Conservation (phyloP, 495 filamentous ascomycete species). For the Rhypophila decipiens region DNA sequence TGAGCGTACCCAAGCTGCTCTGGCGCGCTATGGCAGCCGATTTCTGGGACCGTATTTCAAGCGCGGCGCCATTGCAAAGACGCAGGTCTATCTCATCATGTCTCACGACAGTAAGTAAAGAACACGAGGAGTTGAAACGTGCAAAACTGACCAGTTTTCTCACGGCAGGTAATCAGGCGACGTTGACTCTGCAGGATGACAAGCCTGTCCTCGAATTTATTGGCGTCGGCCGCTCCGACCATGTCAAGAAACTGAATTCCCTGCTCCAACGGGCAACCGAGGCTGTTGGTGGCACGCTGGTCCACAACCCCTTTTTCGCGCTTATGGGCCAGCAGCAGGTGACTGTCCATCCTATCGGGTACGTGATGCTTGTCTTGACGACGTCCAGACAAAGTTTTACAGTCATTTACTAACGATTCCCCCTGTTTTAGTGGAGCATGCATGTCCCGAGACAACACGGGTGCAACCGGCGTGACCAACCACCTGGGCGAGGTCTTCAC, state of each 20-base stretch:
- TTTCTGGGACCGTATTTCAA: constrained; percentile 52
- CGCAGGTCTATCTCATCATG: constrained; percentile 66
- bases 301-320: constrained; percentile 51
- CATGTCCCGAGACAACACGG: constrained; percentile 55
- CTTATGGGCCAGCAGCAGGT: constrained; percentile 49
- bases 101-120: constrained; percentile 51
- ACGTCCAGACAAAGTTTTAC: constrained; percentile 1
- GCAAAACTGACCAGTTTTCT: constrained; percentile 6
- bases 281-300: constrained; percentile 51
- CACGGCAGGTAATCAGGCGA: constrained; percentile 47
- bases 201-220: constrained; percentile 53
- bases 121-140: neutral
- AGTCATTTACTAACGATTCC: constrained; percentile 11
- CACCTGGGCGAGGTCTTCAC: constrained; percentile 55
- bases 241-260: constrained; percentile 48
- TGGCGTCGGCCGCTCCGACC: constrained; percentile 48
- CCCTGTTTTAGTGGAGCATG: constrained; percentile 43
- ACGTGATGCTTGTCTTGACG: constrained; percentile 10
- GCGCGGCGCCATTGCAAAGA: constrained; percentile 50
- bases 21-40: constrained; percentile 44
- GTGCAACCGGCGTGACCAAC: constrained; percentile 54
- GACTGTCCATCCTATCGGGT: constrained; percentile 64
- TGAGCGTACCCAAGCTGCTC: constrained; percentile 35
- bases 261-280: constrained; percentile 46
- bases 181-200: constrained; percentile 52